Evolutionary conservation across 2,329 filamentous ascomycete genomes (phyloP).

Genomic region (Reticulascus tulasneorum): DNA sequence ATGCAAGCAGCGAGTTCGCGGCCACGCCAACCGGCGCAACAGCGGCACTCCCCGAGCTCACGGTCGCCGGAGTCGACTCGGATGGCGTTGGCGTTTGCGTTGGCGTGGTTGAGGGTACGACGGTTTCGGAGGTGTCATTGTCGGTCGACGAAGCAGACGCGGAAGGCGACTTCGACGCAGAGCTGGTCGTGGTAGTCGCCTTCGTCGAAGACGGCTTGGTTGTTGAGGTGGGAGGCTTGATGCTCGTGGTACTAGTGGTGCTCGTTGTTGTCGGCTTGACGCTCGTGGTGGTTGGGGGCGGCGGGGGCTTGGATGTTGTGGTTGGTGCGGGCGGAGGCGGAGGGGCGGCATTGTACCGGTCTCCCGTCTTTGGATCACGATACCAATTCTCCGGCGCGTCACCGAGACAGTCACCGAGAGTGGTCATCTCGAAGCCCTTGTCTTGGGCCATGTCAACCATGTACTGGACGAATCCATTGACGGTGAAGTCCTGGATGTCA

Average conservation of each 20-base stretch:
- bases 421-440: constrained; percentile 38
- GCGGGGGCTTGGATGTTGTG: constrained; percentile 4
- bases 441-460: constrained; percentile 36
- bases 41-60: neutral
- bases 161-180: too few relatives aligned
- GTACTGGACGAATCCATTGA: constrained; percentile 37
- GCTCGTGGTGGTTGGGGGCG: constrained; percentile 5
- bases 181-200: constrained; percentile 1
- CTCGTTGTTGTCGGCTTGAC: constrained; percentile 1
- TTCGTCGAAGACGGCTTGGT: neutral
- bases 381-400: constrained; percentile 44
- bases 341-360: neutral
- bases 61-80: neutral
- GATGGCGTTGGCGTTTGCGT: neutral
- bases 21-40: neutral
- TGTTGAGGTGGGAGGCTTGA: neutral
- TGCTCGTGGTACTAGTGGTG: neutral
- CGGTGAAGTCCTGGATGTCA: constrained; percentile 43
- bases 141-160: too few relatives aligned
- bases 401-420: constrained; percentile 42
- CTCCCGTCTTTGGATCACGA: constrained; percentile 26
- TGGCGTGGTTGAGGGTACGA: too few relatives aligned
- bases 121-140: too few relatives aligned
- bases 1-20: neutral
- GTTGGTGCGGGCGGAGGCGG: neutral